Evolutionary conservation across 2,329 filamentous ascomycete species (phyloP), one percentile per base, ranked within the genome.

Genomic region (Setomelanomma holmii): DNA sequence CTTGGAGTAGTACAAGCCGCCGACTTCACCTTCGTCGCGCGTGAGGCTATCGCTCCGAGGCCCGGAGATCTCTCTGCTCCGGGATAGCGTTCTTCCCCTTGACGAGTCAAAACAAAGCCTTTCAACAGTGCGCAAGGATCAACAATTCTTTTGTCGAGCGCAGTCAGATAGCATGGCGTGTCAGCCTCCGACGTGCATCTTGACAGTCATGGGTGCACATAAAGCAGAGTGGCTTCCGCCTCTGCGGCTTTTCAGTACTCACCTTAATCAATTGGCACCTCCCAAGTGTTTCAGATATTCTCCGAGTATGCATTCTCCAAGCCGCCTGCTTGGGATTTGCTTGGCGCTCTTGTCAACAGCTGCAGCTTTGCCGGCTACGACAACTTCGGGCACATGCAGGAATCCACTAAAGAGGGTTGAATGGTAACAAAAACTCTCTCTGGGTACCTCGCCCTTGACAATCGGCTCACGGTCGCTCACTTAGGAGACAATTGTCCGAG

Each of bases 401-500:
- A 49, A 58, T 20, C 53, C 60, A n/a, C 51, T 48, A 11, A 54
- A 58, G 30, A 49, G 60, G 17, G 24, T 49, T n/a, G 61, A 63
- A 53, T 64, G 61, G 61, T 61, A 6, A n/a, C n/a, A n/a, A n/a
- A n/a, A n/a, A n/a, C n/a, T n/a, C n/a, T n/a, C n/a, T n/a, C n/a
- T n/a, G n/a, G n/a, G n/a, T n/a, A n/a, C n/a, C 3, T 6, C 14
- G 14, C 27, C 5, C 14, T 14, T 4, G 14, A 14, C 27, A 30
- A 2, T 30, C 14, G 10, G 10, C 27, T 30, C 27, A 30, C 27
- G 10, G 14, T 6, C 10, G 10, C 3, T 21, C 3, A 6, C 12
- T 2, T 50, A 66, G 64, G 64, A 63, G 57, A 45, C 48, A 65
- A 20, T 40, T 69, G 10, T 59, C 60, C 4, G 16, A 42, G 0